These are phyloP conservation scores for Phyllostachys edulis DNA, from an alignment of 176 grass and related monocot species.

Conservation along the genomic window DNA sequence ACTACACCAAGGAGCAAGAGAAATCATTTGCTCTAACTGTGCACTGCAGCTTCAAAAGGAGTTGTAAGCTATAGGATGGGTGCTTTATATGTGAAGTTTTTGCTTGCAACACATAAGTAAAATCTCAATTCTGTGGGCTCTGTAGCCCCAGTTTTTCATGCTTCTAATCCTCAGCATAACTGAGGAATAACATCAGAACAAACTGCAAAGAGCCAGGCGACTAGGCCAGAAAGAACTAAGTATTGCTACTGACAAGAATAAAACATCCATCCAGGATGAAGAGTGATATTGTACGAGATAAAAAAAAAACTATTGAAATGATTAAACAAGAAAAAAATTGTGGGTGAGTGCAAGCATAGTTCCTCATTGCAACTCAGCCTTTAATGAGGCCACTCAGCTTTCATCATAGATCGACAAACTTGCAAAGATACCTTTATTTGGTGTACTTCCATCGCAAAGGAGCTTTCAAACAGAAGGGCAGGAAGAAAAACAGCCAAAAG, in stretches of 20 bases:
- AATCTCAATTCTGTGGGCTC: background rate
- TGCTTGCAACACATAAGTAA: background rate
- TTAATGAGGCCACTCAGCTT: background rate
- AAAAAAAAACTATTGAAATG: background rate
- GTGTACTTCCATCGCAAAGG: slow-evolving; percentile 92
- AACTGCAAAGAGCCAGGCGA: background rate
- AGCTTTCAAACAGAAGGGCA: slow-evolving; percentile 92
- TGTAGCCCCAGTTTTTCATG: background rate
- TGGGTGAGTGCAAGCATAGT: background rate
- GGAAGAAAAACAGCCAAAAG: slow-evolving; percentile 84
- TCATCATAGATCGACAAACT: background rate
- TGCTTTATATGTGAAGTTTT: background rate
- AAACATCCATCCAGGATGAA: background rate
- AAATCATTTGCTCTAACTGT: background rate
- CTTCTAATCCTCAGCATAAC: background rate
- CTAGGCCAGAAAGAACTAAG: background rate
- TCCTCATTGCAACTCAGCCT: background rate
- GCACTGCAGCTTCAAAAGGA: background rate
- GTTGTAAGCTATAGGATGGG: background rate
- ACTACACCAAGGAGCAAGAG: background rate
- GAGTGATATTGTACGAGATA: background rate
- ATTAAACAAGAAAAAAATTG: background rate
- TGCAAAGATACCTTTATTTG: slow-evolving; percentile 78
- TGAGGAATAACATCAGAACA: background rate
- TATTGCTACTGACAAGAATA: background rate